Evolutionary conservation across 352 stramenopile species (phyloP), one percentile per base, ranked within the genome.

Genomic region (Pythium dissimile): DNA sequence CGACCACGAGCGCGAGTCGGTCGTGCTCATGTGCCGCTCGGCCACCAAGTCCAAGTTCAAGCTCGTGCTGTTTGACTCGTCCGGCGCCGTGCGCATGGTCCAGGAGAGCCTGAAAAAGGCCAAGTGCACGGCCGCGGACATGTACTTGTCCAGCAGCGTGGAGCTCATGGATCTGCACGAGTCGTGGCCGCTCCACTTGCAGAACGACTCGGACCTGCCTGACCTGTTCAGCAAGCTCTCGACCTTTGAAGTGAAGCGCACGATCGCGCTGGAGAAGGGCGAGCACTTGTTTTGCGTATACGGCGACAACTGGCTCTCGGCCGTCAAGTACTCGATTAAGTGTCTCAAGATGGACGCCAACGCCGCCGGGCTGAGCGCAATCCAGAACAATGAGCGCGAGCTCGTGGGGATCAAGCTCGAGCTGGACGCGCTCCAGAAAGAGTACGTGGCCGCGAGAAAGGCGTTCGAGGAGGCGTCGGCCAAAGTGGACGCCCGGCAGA

Each of bases 101-200:
- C 84, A 95, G 62, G 86, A 95, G 56, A 90, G 80, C 53, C 60
- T 79, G 28, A 89, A 90, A 63, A 86, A 88, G 32, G 45, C 84
- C 32, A 75, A 75, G 18, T 90, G 80, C 74, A 95, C 86, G n/a
- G 85, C 84, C 13, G 83, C 84, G 1, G 86, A 95, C 63, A 93
- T 95, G 79, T 95, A 92, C 47, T 66, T 95, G 12, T 90, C 83
- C 41, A 90, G 74, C 60, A 67, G 75, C n/a, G 68, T 93, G 18
- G 85, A 95, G 69, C 79, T 95, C 50, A 95, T 95, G 85, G 81
- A 93, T 45, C 66, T 92, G 21, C 82, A 89, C 59, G 83, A 95
- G 21, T 72, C 85, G 59, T 95, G 80, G 79, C 84, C 84, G 23
- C 52, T 69, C 20, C 72, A 79, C 42, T 66, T 86, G 10, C 75